phyloP scores from a whole-genome alignment of 2,329 filamentous ascomycete genomes.

The Fusarium ramigenum region DNA sequence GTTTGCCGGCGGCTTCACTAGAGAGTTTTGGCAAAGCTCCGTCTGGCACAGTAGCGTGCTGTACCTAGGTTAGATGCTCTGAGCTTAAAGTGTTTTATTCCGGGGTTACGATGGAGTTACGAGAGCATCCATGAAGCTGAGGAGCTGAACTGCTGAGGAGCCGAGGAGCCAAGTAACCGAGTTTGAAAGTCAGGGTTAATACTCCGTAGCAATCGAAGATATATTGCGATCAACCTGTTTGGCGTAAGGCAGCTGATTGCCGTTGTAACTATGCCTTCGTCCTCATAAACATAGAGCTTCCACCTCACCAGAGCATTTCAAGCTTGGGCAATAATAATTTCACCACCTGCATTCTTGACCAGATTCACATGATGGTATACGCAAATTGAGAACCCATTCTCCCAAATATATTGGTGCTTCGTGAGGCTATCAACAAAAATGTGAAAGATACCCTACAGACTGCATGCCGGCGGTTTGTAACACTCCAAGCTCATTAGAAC shows the following conservation, averaged over 20 bases:
- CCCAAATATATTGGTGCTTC: not conserved
- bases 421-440: not conserved
- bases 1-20: slow-evolving; percentile 1
- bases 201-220: not conserved
- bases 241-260: not conserved
- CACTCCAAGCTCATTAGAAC: not conserved
- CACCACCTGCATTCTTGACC: not conserved
- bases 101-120: not conserved
- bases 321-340: not conserved
- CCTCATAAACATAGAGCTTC: not conserved
- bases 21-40: not conserved
- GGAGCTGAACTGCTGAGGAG: not conserved
- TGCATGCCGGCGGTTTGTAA: not conserved
- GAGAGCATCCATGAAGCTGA: not conserved
- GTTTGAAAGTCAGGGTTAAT: not conserved
- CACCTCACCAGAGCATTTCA: not conserved
- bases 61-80: not conserved
- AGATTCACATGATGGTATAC: not conserved
- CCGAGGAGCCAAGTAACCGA: not conserved
- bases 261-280: not conserved
- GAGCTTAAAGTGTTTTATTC: not conserved
- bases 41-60: not conserved
- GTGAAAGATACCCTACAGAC: not conserved
- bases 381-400: not conserved
- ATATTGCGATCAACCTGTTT: not conserved